Evolutionary conservation across 2,329 filamentous ascomycete species (phyloP).

Genomic region (Phialocephala sp.): DNA sequence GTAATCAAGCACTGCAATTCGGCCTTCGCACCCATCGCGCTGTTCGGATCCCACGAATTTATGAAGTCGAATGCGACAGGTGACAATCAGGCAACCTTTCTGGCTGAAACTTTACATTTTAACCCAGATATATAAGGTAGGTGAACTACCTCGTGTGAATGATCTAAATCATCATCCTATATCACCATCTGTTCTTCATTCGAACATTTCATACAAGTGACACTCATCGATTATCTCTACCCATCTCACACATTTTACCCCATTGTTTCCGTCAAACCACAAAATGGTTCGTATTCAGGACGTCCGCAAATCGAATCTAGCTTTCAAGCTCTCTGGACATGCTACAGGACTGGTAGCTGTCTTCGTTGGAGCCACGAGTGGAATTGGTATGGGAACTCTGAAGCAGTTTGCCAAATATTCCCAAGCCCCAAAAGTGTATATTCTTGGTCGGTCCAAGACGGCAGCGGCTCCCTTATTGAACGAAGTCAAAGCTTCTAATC

Average conservation of each 20-base stretch:
- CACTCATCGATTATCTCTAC: not conserved
- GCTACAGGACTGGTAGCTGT: conserved; percentile 52
- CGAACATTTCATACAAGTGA: too few species aligned
- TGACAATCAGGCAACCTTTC: conserved; percentile 8
- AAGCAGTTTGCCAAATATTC: conserved; percentile 51
- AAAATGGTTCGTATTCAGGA: conserved; percentile 43
- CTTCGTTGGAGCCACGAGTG: conserved; percentile 60
- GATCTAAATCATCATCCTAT: conserved; percentile 10
- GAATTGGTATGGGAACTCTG: conserved; percentile 58
- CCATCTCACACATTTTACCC: not conserved
- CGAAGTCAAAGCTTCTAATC: conserved; percentile 51
- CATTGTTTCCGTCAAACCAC: not conserved
- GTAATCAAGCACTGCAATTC: not conserved
- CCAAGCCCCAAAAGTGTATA: conserved; percentile 53
- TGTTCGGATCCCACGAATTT: conserved; percentile 8
- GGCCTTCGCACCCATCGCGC: not conserved
- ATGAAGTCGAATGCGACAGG: conserved; percentile 14
- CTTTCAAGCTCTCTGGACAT: conserved; percentile 39
- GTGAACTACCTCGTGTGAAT: not conserved
- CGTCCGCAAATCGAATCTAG: conserved; percentile 47
- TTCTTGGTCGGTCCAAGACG: conserved; percentile 54
- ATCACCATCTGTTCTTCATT: not conserved
- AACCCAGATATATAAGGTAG: conserved; percentile 17
- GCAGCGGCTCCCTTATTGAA: conserved; percentile 43
- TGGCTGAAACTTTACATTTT: not conserved